Evolutionary conservation across 2,329 filamentous ascomycete species (phyloP).

Genomic region (Colletotrichum sp.): DNA sequence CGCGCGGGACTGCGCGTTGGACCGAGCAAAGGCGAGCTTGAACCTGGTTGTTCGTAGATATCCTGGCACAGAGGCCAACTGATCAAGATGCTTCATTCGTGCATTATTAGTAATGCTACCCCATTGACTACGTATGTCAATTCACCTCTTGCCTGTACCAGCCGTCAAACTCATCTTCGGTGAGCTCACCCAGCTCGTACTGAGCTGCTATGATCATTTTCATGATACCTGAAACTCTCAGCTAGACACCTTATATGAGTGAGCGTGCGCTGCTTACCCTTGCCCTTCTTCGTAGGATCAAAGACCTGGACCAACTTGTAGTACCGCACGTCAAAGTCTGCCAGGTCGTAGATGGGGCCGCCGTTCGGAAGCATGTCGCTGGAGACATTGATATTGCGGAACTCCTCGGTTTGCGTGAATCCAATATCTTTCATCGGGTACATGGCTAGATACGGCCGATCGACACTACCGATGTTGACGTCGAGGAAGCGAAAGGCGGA

Average conservation of each 20-base stretch:
- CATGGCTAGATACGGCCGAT: background rate
- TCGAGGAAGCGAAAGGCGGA: background rate
- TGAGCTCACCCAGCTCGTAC: background rate
- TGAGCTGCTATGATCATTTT: background rate
- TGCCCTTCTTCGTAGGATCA: background rate
- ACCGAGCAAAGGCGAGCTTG: constrained; percentile 24
- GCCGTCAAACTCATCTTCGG: background rate
- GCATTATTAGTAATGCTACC: too few species aligned
- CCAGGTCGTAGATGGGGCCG: background rate
- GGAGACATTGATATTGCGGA: constrained; percentile 35
- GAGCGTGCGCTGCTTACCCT: background rate
- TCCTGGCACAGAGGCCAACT: constrained; percentile 2
- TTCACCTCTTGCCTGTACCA: background rate
- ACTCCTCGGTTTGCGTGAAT: constrained; percentile 36
- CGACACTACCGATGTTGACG: background rate
- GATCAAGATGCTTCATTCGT: background rate
- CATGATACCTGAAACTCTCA: background rate
- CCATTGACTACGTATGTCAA: too few species aligned
- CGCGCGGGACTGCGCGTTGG: constrained; percentile 25
- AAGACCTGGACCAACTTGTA: background rate
- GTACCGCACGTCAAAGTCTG: background rate
- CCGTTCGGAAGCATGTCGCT: constrained; percentile 30
- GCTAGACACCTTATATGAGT: too few species aligned
- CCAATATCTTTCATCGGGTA: constrained; percentile 32
- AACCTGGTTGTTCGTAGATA: constrained; percentile 29